Evolutionary conservation across 495 filamentous ascomycete genomes (phyloP).

Genomic region (Aspergillus ostianus): DNA sequence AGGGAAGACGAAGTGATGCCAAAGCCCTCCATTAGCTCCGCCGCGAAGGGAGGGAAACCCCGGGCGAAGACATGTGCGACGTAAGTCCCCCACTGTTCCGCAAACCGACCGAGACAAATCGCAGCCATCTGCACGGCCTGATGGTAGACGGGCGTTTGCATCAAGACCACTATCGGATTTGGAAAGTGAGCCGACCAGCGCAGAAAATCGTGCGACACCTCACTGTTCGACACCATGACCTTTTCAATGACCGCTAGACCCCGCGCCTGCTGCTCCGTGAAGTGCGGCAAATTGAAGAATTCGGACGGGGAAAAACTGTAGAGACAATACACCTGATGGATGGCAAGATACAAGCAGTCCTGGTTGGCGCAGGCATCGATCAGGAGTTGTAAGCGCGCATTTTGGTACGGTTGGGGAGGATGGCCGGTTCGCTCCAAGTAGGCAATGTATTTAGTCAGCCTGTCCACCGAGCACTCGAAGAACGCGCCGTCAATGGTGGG

Average conservation of each 20-base stretch:
- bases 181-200: constrained; percentile 57
- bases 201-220: constrained; percentile 35
- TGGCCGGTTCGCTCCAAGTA: neutral
- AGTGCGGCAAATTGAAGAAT: constrained; percentile 17
- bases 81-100: constrained; percentile 29
- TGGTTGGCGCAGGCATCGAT: constrained; percentile 50
- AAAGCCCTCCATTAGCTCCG: constrained; percentile 54
- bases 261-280: constrained; percentile 15
- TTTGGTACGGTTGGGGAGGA: constrained; percentile 36
- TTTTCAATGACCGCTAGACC: constrained; percentile 30
- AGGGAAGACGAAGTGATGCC: constrained; percentile 53
- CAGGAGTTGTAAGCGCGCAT: constrained; percentile 56
- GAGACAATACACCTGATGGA: constrained; percentile 69
- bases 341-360: constrained; percentile 62
- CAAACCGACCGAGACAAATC: constrained; percentile 36
- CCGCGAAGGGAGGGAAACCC: constrained; percentile 58
- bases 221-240: constrained; percentile 37
- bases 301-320: constrained; percentile 31
- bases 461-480: constrained; percentile 12
- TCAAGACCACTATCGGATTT: constrained; percentile 26
- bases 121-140: constrained; percentile 27
- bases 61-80: constrained; percentile 26
- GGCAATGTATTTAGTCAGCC: constrained; percentile 12
- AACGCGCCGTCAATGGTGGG: constrained; percentile 15
- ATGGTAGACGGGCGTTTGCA: constrained; percentile 23